Base-by-base conservation (phyloP, 2,329 filamentous ascomycete genomes). In the Ilyonectria sp. region DNA sequence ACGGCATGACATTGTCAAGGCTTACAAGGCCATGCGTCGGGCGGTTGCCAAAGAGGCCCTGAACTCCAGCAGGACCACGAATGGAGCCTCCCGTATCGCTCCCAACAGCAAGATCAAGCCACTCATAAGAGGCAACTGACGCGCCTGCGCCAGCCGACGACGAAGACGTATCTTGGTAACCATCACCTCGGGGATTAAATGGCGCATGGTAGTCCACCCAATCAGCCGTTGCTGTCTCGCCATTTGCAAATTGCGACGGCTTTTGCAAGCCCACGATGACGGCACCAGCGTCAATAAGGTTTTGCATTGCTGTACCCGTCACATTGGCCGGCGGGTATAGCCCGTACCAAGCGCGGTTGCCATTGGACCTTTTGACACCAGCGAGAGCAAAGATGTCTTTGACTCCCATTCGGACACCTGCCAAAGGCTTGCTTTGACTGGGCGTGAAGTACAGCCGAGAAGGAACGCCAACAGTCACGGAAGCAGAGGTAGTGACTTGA, bases 381-480 rank as follows among this genome's bases (percentile, higher is more conserved):
- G 63, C 83, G 44, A 91, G 77, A 68, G 90, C 83, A 72, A 85
- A 89, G 53, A 91, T 88, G 70, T 92, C 90, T 75, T 92, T 92
- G 61, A 92, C 83, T 0, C 85, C 89, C 1, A 92, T 76, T 19
- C 90, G 84, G 4, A 90, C 84, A 19, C 90, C 90, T 4, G 47
- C 47, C 6, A 61, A 82, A 70, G 33, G 33, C 11, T 35, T 35
- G 7, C 11, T 11, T 6, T 6, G 33, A 7, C 7, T 35, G 7
- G 33, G 33, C 11, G 6, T 11, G 11, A 35, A 35, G 33, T 35
- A 35, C 6, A 35, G 33, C 33, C 33, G 6, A 35, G 33, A 35
- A 11, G 33, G 33, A 6, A 35, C 33, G 11, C 7, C 33, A 7
- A 35, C 11, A 11, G 33, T 11, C 6, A 35, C 7, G 11, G 7